Percentiles rank a stretch among this genome's conserved stretches.
Conservation (phyloP, 495 filamentous ascomycete species). For the Aspergillus homomorphus region DNA sequence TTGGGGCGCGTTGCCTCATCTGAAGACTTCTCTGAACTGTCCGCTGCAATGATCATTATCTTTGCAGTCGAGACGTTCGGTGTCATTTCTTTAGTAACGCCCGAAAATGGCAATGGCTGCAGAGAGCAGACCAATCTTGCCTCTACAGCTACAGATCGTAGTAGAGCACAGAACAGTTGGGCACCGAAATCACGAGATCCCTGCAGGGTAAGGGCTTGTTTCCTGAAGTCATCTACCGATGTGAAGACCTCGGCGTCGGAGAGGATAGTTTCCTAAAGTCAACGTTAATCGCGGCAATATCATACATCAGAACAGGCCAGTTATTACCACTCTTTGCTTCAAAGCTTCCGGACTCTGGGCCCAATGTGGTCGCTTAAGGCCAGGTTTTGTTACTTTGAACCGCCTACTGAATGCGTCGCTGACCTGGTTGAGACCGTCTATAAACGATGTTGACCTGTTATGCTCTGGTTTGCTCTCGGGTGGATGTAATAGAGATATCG, state of each 20-base stretch:
- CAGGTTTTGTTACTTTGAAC: conserved; percentile 68
- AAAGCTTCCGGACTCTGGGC: conserved; percentile 58
- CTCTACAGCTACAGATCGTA: conserved; percentile 73
- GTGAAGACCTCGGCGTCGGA: conserved; percentile 41
- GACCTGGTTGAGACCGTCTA: conserved; percentile 70
- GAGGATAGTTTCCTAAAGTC: conserved; percentile 35
- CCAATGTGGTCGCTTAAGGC: conserved; percentile 70
- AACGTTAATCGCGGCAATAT: background rate
- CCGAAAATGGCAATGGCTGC: conserved; percentile 72
- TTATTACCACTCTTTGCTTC: conserved; percentile 49
- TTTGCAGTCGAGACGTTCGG: conserved; percentile 37
- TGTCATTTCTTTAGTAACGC: conserved; percentile 50
- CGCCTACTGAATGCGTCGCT: conserved; percentile 61
- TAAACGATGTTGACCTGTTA: conserved; percentile 65
- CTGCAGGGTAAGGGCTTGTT: conserved; percentile 58
- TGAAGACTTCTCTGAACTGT: conserved; percentile 34
- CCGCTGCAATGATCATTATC: conserved; percentile 38
- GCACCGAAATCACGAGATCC: conserved; percentile 89
- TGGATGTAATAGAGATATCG: conserved; percentile 60
- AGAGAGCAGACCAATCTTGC: conserved; percentile 91
- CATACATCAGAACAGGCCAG: background rate
- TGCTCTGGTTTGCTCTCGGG: conserved; percentile 64
- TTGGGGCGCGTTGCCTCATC: conserved; percentile 18
- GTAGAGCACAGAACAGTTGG: conserved; percentile 82
- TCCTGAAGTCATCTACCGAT: conserved; percentile 66